Evolutionary conservation across 1,284 basidiomycete species (phyloP), one percentile per base, ranked within the genome.

Genomic region (Heterobasidion irregulare): DNA sequence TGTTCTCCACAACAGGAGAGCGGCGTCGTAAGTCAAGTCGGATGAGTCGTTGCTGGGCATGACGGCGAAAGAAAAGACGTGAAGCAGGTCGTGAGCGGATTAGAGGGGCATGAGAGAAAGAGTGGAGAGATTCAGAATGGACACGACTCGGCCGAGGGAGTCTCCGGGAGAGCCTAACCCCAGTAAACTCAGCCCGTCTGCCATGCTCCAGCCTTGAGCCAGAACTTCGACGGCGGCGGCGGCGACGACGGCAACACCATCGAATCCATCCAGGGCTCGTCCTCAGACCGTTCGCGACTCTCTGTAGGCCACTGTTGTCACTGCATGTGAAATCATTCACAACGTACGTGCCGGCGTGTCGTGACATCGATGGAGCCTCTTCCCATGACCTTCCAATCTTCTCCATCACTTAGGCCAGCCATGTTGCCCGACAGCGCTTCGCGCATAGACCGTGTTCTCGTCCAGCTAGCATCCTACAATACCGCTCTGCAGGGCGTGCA

Each of bases 401-500:
- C 26, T 26, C 26, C 38, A n/a, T 41, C 12, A 41, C 10, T n/a
- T n/a, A 41, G 38, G 10, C 38, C 38, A 41, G n/a, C 6, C 10
- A 41, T 41, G 38, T 12, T 7, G n/a, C 12, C 38, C 26, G 5
- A 26, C 38, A 41, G 38, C 26, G 12, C 19, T 16, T 33, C 51
- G 18, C 6, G 2, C 46, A 33, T 41, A 18, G 69, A 74, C 49
- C 73, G 73, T 18, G 65, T 84, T 36, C 72, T 91, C 51, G 84
- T 93, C 9, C 90, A 92, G 66, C 84, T 94, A 57, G 89, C 87
- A 12, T 84, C 89, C 6, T 94, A 91, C 72, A 94, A 94, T 66
- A 91, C 89, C 6, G 92, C 92, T 66, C 73, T 93, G 2, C 89
- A 92, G 65, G 85, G 84, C 4, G 74, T 79, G 46, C 71, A 72